Base-by-base conservation (phyloP, 2,329 filamentous ascomycete genomes). In the Westerdykella aurantiaca region DNA sequence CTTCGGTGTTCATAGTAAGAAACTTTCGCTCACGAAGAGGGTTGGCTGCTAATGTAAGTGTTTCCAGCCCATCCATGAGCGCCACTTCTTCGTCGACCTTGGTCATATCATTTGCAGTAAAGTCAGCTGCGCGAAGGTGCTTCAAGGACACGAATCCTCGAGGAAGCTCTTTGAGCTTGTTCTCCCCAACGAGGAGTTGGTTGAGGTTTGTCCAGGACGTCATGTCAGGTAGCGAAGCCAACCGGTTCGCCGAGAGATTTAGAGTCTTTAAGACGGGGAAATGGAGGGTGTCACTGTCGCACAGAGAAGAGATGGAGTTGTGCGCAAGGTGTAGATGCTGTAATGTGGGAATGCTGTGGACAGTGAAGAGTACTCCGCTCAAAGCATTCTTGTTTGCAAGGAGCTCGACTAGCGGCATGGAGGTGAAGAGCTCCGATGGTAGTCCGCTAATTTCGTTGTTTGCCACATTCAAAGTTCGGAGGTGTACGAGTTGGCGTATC, bases 11-110 rank as follows among this genome's bases (percentile, higher is more conserved):
- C 70, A 94, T 86, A 0, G 80, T 85, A 12, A 90, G 73, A 53
- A 93, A 88, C 62, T 89, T 95, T 62, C 86, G 89, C 62, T 96
- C 89, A 12, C 86, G 78, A 12, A 98, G 72, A 0, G 93, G 93
- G 57, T 98, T 98, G n/a, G 88, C 89, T 35, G 82, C 83, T 25
- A 98, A 73, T 4, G 83, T 81, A 34, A 97, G 77, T 61, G 83
- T 83, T 16, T 81, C 77, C 9, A 98, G 71, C 37, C 70, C 82
- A 5, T 88, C 81, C 88, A 97, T 95, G 21, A 80, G 72, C 5
- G 84, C 85, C 45, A 97, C 80, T 51, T 82, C 82, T 0, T 87
- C 77, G 23, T 93, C 86, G 6, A 98, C 66, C 11, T 79, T 73
- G 2, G 80, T 81, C 38, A 98, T 81, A 50, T 93, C 82, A 59